Evolutionary conservation across 345 rosid genomes (phyloP), one percentile per base, ranked within the genome.

Genomic region (Sonneratia alba): DNA sequence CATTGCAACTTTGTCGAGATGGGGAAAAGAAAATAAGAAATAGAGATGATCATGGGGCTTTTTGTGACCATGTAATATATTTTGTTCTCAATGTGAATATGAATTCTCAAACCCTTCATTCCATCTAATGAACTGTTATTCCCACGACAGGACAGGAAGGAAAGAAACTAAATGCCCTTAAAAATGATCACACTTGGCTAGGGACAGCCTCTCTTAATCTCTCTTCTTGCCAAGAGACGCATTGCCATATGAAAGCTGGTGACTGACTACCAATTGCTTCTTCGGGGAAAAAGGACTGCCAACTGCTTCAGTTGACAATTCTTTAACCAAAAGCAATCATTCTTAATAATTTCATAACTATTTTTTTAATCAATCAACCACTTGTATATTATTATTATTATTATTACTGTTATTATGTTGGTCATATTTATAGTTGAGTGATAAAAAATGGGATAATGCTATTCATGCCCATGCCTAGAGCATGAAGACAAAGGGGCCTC

Each of bases 401-500:
- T 62, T 4, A 27, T 27, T 27, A 27, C 32, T 27, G 32, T 27
- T 27, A 27, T 27, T 27, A 62, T 62, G 27, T 13, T 47, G 9
- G 1, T 9, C 15, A 34, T 62, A 32, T 27, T 12, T 0, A 27
- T 62, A 62, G 27, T 34, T 27, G 66, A 45, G 24, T 66, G 65
- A 66, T 40, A 65, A 68, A 71, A 69, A 70, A 27, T 42, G 65
- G 77, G 70, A 37, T 75, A 16, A 73, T 68, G 66, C 66, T 68
- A 22, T 63, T 74, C 36, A 47, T 19, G 79, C 63, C 65, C 77
- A 73, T 71, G 73, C 76, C 48, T 68, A 59, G 62, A 61, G 81
- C 38, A 72, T 61, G 76, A 79, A 59, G 77, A 78, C 76, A 76
- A 71, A 68, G 47, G 56, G 78, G 64, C 71, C 42, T 27, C 32